A percentile compares a stretch with the other conserved stretches of the same genome.
Evolutionary conservation across 2,329 filamentous ascomycete species (phyloP).

Genomic region (Paraphaeosphaeria minitans): DNA sequence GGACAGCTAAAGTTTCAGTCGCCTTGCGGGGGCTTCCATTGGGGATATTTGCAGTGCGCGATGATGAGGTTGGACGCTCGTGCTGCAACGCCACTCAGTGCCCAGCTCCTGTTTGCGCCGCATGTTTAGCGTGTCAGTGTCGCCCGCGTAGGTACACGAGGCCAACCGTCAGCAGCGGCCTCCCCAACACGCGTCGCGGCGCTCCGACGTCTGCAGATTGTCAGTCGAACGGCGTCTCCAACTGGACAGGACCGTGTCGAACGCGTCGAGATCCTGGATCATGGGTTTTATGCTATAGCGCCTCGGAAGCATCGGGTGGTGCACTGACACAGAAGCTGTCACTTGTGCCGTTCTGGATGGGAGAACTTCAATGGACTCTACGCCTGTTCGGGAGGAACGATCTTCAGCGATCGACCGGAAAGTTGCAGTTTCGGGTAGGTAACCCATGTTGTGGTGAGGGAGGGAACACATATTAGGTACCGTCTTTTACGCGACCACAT

Average conservation of each 20-base stretch:
- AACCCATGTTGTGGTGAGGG: background rate
- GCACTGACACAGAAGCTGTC: background rate
- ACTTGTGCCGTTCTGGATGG: background rate
- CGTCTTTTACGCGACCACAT: background rate
- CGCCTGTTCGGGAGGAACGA: background rate
- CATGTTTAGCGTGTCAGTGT: slow-evolving; percentile 19
- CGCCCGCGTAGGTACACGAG: slow-evolving; percentile 15
- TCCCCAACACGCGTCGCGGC: background rate
- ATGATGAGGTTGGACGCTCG: slow-evolving; percentile 20
- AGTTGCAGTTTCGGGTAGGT: background rate
- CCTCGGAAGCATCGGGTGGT: slow-evolving; percentile 9
- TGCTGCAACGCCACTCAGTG: slow-evolving; percentile 26
- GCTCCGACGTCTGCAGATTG: background rate
- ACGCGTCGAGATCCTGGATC: slow-evolving; percentile 9
- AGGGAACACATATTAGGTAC: background rate
- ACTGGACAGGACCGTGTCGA: background rate
- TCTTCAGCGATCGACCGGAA: slow-evolving; percentile 2
- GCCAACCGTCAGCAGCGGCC: slow-evolving; percentile 10
- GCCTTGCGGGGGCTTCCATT: slow-evolving; percentile 16
- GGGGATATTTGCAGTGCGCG: slow-evolving; percentile 26
- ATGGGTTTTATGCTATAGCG: slow-evolving; percentile 14
- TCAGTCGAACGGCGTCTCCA: background rate
- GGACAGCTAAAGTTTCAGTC: slow-evolving; percentile 37
- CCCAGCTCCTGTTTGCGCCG: slow-evolving; percentile 21
- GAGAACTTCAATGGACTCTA: background rate